Evolutionary conservation across 139 green algal species (phyloP).

Genomic region (Ulvella scutata): DNA sequence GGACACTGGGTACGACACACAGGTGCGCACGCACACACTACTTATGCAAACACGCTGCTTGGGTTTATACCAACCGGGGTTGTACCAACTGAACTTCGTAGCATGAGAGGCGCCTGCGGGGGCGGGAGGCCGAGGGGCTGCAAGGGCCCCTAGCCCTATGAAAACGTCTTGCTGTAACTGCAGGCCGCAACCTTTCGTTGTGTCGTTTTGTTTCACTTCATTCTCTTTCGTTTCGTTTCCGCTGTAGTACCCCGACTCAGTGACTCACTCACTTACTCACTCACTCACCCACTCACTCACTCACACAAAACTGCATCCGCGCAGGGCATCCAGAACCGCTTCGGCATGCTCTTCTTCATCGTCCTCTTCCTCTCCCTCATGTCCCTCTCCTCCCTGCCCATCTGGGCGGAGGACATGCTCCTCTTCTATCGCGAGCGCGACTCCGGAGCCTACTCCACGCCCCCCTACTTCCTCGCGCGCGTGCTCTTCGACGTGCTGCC

Average conservation of each 20-base stretch:
- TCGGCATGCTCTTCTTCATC: constrained; percentile 53
- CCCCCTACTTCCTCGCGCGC: constrained; percentile 33
- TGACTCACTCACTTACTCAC: too few relatives aligned
- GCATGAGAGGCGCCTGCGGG: too few relatives aligned
- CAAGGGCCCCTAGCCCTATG: too few relatives aligned
- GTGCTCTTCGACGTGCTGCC: constrained; percentile 52
- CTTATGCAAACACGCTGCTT: too few relatives aligned
- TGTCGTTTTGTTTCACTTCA: too few relatives aligned
- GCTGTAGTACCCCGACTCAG: too few relatives aligned
- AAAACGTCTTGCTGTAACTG: too few relatives aligned
- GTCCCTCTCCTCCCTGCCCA: constrained; percentile 44
- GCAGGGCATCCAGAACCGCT: constrained; percentile 45
- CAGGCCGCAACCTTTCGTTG: too few relatives aligned
- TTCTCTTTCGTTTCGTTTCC: too few relatives aligned
- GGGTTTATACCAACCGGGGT: too few relatives aligned
- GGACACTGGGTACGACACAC: constrained; percentile 23
- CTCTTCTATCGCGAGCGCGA: constrained; percentile 45
- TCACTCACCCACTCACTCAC: constrained; percentile 6
- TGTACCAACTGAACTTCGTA: too few relatives aligned
- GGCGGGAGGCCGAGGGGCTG: too few relatives aligned
- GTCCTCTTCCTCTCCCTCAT: constrained; percentile 54
- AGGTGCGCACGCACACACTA: neutral
- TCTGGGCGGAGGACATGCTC: constrained; percentile 51
- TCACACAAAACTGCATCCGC: constrained; percentile 11
- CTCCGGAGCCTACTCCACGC: constrained; percentile 24